These are phyloP conservation scores for Perkinsus olseni DNA, from an alignment of 169 alveolate genomes.

Conservation along the genomic window DNA sequence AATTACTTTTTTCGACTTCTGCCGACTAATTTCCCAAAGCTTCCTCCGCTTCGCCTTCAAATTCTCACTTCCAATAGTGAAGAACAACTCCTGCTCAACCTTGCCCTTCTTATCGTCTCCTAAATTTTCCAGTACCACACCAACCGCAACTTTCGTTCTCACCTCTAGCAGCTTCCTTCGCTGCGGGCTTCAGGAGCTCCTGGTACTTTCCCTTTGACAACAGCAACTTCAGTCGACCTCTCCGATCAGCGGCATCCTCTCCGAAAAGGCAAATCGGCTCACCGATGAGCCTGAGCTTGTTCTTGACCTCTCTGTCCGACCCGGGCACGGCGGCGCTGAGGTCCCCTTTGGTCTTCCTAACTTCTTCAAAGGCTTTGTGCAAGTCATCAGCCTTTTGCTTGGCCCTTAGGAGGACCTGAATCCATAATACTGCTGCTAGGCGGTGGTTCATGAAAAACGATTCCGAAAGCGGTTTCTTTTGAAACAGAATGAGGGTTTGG, in stretches of 20 bases:
- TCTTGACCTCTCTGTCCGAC: neutral
- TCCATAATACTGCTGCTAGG: too few relatives aligned
- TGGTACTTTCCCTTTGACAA: conserved; percentile 18
- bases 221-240: conserved; percentile 27
- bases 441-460: too few relatives aligned
- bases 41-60: neutral
- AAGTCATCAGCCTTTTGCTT: neutral
- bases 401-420: neutral
- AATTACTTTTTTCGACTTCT: neutral
- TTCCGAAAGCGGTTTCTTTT: too few relatives aligned
- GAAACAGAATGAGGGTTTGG: too few relatives aligned
- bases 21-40: neutral
- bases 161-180: neutral
- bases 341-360: neutral
- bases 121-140: neutral
- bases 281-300: conserved; percentile 10
- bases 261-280: conserved; percentile 31
- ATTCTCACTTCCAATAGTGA: neutral
- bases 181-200: neutral
- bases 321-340: neutral
- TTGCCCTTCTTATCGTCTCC: neutral
- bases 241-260: conserved; percentile 30
- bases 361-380: neutral
- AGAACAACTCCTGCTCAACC: neutral
- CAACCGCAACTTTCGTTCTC: neutral